These are phyloP conservation scores for Tylopilus intermedius DNA, from an alignment of 768 basidiomycete genomes.

Conservation along the genomic window DNA sequence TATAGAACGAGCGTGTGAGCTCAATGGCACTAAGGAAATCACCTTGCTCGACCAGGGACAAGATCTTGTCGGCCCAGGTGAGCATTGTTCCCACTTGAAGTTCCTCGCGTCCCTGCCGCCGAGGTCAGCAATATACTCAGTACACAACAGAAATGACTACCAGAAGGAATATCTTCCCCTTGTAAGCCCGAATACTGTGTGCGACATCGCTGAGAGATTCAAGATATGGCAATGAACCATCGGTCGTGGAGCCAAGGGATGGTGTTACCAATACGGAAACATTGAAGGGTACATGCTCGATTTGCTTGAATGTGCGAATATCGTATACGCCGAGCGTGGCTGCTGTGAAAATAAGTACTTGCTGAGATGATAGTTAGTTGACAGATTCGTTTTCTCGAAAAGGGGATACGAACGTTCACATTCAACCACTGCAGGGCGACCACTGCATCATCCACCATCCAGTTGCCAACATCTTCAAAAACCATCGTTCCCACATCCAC, in stretches of 20 bases:
- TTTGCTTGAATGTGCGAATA: slow-evolving; percentile 44
- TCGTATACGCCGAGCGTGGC: slow-evolving; percentile 67
- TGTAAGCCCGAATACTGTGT: slow-evolving; percentile 76
- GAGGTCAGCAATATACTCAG: slow-evolving; percentile 4
- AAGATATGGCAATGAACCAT: slow-evolving; percentile 43
- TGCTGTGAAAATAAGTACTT: slow-evolving; percentile 61
- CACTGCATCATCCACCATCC: slow-evolving; percentile 57
- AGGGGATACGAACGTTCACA: slow-evolving; percentile 63
- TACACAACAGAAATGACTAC: slow-evolving; percentile 41
- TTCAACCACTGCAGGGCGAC: slow-evolving; percentile 86
- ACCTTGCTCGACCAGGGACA: slow-evolving; percentile 76
- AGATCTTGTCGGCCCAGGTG: slow-evolving; percentile 92
- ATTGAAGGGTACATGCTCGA: slow-evolving; percentile 63
- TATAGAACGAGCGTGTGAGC: slow-evolving; percentile 75
- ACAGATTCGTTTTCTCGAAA: background rate
- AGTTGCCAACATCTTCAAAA: slow-evolving; percentile 57
- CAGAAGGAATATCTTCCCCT: slow-evolving; percentile 86
- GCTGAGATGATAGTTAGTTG: slow-evolving; percentile 38
- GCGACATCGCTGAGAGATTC: slow-evolving; percentile 52
- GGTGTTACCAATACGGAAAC: slow-evolving; percentile 53
- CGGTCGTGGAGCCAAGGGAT: slow-evolving; percentile 41
- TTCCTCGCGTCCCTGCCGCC: slow-evolving; percentile 53
- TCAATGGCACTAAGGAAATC: slow-evolving; percentile 91
- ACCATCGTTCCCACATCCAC: slow-evolving; percentile 62
- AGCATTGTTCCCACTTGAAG: slow-evolving; percentile 79